Percentiles rank a stretch among this genome's conserved stretches.
Conservation (phyloP, 2,329 filamentous ascomycete species). For the Thyridium curvatum region DNA sequence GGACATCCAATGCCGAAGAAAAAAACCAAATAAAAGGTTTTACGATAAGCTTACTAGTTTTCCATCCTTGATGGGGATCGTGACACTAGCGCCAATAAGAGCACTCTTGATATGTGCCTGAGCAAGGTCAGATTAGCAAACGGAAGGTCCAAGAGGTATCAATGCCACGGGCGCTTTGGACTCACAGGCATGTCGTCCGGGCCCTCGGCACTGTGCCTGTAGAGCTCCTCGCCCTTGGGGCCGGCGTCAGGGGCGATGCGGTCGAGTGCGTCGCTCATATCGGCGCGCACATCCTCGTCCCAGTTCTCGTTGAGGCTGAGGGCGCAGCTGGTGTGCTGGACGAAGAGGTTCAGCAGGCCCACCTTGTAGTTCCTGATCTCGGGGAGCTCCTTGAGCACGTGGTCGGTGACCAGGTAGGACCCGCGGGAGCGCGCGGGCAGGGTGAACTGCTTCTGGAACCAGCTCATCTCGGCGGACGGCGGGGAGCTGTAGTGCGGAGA, state of each 20-base stretch:
- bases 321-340: slow-evolving; percentile 92
- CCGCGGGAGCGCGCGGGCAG: slow-evolving; percentile 73
- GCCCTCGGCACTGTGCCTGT: slow-evolving; percentile 80
- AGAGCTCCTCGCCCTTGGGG: slow-evolving; percentile 64
- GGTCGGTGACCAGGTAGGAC: slow-evolving; percentile 82
- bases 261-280: slow-evolving; percentile 94
- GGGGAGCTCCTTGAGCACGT: slow-evolving; percentile 64
- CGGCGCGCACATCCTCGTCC: slow-evolving; percentile 75
- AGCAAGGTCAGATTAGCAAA: background rate
- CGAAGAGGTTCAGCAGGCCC: slow-evolving; percentile 80
- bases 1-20: background rate
- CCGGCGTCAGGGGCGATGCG: slow-evolving; percentile 77
- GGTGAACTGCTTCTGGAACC: slow-evolving; percentile 79
- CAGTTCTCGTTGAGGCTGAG: slow-evolving; percentile 91
- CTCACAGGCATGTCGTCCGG: slow-evolving; percentile 87
- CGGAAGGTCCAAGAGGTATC: background rate
- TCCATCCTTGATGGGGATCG: slow-evolving; percentile 85
- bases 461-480: slow-evolving; percentile 51
- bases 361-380: slow-evolving; percentile 81
- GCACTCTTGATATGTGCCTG: slow-evolving; percentile 90
- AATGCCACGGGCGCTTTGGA: background rate
- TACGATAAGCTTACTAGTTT: slow-evolving; percentile 61
- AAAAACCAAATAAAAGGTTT: background rate
- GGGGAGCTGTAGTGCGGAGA: slow-evolving; percentile 20
- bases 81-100: slow-evolving; percentile 81